Evolutionary conservation across 345 rosid species (phyloP).

Genomic region (Heritiera littoralis): DNA sequence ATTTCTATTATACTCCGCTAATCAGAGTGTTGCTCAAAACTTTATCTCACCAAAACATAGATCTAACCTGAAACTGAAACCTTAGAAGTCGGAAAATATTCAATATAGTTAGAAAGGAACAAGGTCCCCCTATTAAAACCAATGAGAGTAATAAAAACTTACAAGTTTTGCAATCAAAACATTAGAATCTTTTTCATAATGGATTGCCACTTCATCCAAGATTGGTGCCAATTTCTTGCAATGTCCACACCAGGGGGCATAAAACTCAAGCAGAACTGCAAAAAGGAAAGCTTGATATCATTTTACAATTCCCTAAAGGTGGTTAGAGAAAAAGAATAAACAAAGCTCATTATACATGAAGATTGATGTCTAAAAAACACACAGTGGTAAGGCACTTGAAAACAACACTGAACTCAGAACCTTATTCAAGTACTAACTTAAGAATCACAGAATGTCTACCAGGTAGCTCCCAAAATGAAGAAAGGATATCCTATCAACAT

Average conservation of each 20-base stretch:
- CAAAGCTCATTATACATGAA: conserved; percentile 15
- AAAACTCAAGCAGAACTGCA: conserved; percentile 90
- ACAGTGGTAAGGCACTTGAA: background rate
- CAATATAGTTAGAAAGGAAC: conserved; percentile 3
- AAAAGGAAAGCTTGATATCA: background rate
- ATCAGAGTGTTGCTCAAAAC: background rate
- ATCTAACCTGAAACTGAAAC: background rate
- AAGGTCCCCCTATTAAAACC: background rate
- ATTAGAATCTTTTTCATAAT: conserved; percentile 57
- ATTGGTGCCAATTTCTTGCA: conserved; percentile 91
- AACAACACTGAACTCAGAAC: background rate
- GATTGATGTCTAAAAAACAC: background rate
- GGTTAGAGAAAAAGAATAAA: background rate
- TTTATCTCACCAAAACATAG: background rate
- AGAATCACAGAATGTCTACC: background rate
- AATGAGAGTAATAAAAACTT: conserved; percentile 29
- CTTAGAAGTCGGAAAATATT: background rate
- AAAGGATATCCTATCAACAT: background rate
- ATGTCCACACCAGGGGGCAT: conserved; percentile 99
- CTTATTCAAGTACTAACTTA: background rate
- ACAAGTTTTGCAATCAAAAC: conserved; percentile 83
- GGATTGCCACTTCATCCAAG: conserved; percentile 86
- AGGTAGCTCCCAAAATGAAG: background rate
- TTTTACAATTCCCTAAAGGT: background rate
- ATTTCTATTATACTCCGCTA: background rate